Conservation (phyloP, 306 rosid species). For the Lagenaria siceraria region DNA sequence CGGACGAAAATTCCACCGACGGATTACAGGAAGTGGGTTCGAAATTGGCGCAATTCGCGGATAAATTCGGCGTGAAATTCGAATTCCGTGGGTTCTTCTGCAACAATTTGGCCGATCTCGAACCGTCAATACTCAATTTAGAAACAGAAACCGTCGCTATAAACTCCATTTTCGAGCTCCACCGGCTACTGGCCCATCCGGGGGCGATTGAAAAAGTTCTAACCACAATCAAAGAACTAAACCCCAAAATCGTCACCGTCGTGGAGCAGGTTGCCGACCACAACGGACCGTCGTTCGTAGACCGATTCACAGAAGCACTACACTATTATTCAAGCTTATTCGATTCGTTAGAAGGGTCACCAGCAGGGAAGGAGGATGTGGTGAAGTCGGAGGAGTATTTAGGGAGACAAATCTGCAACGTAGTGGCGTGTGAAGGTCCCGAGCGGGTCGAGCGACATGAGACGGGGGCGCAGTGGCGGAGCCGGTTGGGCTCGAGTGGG, state of each 20-base stretch:
- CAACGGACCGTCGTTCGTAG: constrained; percentile 50
- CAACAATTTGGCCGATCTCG: constrained; percentile 55
- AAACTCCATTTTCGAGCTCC: constrained; percentile 70
- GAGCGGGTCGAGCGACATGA: constrained; percentile 84
- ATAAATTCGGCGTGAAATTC: constrained; percentile 46
- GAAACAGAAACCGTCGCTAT: constrained; percentile 50
- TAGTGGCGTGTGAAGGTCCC: constrained; percentile 62
- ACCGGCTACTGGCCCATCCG: constrained; percentile 41
- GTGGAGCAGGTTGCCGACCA: constrained; percentile 81
- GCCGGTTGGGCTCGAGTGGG: constrained; percentile 44
- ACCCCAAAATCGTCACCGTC: constrained; percentile 47
- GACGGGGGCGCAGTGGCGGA: constrained; percentile 52
- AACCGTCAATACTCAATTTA: constrained; percentile 46
- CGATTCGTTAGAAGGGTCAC: constrained; percentile 64
- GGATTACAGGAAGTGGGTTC: constrained; percentile 59
- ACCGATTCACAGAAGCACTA: constrained; percentile 71
- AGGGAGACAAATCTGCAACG: constrained; percentile 66
- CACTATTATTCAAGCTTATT: constrained; percentile 69
- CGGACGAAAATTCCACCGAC: constrained; percentile 42
- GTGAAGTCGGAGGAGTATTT: constrained; percentile 63
- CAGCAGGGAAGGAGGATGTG: constrained; percentile 35
- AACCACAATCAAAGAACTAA: constrained; percentile 33
- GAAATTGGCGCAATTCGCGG: constrained; percentile 62
- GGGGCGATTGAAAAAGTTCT: constrained; percentile 47
- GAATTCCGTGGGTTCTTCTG: constrained; percentile 60